A percentile compares a stretch with the other conserved stretches of the same genome.
Conservation (phyloP, 192 early-diverging fungal species). For the Glomus cerebriforme region DNA sequence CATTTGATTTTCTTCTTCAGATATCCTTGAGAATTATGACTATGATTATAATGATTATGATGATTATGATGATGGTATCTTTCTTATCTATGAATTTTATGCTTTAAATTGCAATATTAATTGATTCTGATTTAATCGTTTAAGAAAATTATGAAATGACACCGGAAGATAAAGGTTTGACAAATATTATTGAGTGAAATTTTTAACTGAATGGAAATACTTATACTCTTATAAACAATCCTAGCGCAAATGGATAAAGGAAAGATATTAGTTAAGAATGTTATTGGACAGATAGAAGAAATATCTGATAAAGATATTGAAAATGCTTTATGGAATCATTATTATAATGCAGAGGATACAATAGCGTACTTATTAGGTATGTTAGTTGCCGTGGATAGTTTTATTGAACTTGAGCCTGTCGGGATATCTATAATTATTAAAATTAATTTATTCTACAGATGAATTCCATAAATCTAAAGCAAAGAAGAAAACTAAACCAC, state of each 20-base stretch:
- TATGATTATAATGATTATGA: background rate
- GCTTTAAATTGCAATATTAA: background rate
- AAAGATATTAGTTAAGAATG: constrained; percentile 55
- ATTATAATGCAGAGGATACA: constrained; percentile 69
- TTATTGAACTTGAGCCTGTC: constrained; percentile 41
- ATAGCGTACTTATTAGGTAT: constrained; percentile 71
- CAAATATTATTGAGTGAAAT: background rate
- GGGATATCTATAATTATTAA: constrained; percentile 43
- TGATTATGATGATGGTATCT: background rate
- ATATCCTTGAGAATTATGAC: background rate
- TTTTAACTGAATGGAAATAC: background rate
- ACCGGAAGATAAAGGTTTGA: background rate
- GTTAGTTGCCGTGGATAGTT: background rate
- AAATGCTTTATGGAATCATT: constrained; percentile 72
- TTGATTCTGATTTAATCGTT: background rate
- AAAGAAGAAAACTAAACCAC: background rate
- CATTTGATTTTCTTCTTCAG: background rate
- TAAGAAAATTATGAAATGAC: background rate
- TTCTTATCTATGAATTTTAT: background rate
- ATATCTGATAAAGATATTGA: constrained; percentile 68
- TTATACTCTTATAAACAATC: background rate
- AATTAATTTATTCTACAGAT: constrained; percentile 16
- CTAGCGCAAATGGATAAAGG: constrained; percentile 55
- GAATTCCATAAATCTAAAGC: background rate
- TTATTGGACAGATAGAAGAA: constrained; percentile 57